Base-by-base conservation (phyloP, 768 basidiomycete species). In the Psilocybe cyanescens region DNA sequence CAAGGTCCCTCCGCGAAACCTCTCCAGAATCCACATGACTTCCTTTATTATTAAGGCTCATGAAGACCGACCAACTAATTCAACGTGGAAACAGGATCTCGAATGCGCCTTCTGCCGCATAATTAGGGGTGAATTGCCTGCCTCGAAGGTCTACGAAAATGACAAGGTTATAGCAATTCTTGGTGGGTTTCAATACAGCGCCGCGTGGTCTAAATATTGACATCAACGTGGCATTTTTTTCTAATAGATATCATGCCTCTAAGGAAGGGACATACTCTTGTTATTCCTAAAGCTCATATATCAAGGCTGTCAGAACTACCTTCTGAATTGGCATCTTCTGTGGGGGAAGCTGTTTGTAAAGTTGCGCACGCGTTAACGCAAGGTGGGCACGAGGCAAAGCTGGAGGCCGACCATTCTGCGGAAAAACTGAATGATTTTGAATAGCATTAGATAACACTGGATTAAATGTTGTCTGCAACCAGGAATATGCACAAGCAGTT, bases 401-500 rank as follows among this genome's bases (percentile, higher is more conserved):
- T 24, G 24, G 24, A 24, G 24, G 24, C 24, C 24, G 0, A 24
- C 24, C 24, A 2, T 24, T 24, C 24, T 24, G 24, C 24, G 24
- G 24, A 48, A n/a, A 14, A 8, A 31, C 39, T 61, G 14, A 24
- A 9, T 61, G 60, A 17, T 35, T 51, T 29, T 41, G 33, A 19
- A 4, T 57, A 90, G 89, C 84, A 1, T 65, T 90, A 28, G 78
- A 83, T 9, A 87, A 90, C 65, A 88, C 87, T 14, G 88, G 79
- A 6, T 76, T 92, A 50, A 92, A 91, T 68, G 83, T 92, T 5
- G 90, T 91, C 3, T 90, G 89, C 67, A 91, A 91, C 69, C 90
- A 92, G 68, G 90, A 91, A 71, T 92, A 92, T 66, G 90, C 90
- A 0, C 90, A 92, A 69, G 88, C 87, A 3, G 88, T 92, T 6